Conservation (phyloP, 495 filamentous ascomycete genomes). For the Aspergillus coremiiformis region DNA sequence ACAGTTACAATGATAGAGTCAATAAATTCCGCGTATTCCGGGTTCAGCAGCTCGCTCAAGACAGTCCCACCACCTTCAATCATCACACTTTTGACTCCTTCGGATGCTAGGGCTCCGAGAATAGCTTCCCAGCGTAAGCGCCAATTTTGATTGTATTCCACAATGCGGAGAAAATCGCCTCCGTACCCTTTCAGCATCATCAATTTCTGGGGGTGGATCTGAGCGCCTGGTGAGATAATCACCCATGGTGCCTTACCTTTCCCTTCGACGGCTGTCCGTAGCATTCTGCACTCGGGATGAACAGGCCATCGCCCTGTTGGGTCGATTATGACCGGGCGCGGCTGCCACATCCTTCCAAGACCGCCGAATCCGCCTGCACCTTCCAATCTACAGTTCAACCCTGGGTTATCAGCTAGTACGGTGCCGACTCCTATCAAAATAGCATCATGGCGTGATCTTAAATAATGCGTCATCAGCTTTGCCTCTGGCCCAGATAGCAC, state of each 20-base stretch:
- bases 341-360: conserved; percentile 53
- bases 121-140: conserved; percentile 56
- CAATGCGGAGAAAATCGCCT: conserved; percentile 42
- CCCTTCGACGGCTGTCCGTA: conserved; percentile 55
- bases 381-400: conserved; percentile 68
- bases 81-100: conserved; percentile 74
- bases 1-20: conserved; percentile 74
- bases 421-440: conserved; percentile 83
- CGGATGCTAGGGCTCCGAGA: conserved; percentile 45
- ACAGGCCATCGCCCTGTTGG: conserved; percentile 62
- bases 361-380: conserved; percentile 48
- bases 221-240: conserved; percentile 47
- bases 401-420: conserved; percentile 75
- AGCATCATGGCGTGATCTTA: conserved; percentile 73
- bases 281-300: conserved; percentile 49
- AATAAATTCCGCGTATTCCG: conserved; percentile 55
- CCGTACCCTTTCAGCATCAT: conserved; percentile 44
- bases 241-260: conserved; percentile 68
- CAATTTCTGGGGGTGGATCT: conserved; percentile 38
- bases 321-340: conserved; percentile 73
- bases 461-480: conserved; percentile 86
- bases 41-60: conserved; percentile 63
- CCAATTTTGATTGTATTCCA: conserved; percentile 44
- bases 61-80: conserved; percentile 77
- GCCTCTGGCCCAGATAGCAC: conserved; percentile 70